A percentile compares a stretch with the other conserved stretches of the same genome.
phyloP scores from a whole-genome alignment of 805 yeast species.

The Millerozyma acaciae region DNA sequence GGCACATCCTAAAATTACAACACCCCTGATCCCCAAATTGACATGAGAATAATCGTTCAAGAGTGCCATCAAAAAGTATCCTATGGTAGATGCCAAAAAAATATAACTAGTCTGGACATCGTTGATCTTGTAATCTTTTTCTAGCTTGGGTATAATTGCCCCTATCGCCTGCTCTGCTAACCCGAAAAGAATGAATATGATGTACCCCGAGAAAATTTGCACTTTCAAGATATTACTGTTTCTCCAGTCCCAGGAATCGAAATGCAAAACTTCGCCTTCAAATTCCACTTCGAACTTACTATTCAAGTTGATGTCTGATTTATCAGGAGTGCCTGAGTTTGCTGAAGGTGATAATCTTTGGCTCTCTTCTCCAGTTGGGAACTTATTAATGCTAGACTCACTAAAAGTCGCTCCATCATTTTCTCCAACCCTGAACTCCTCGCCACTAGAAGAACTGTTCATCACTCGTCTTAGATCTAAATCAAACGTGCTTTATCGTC shows the following conservation, averaged over 20 bases:
- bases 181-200: constrained; percentile 47
- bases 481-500: no score
- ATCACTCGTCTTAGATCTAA: no score
- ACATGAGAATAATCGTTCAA: constrained; percentile 41
- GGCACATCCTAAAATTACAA: constrained; percentile 30
- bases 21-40: constrained; percentile 46
- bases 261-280: constrained; percentile 21
- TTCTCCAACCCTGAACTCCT: no score
- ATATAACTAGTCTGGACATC: constrained; percentile 47
- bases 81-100: constrained; percentile 50
- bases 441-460: no score
- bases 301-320: neutral
- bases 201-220: constrained; percentile 40
- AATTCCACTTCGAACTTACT: constrained; percentile 15
- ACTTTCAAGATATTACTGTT: constrained; percentile 32
- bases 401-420: no score
- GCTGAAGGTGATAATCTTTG: neutral
- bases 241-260: constrained; percentile 41
- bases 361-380: no score
- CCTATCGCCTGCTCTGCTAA: constrained; percentile 61
- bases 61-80: constrained; percentile 54
- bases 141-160: constrained; percentile 50
- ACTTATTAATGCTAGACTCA: no score
- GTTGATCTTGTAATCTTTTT: constrained; percentile 43
- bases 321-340: neutral